A percentile compares a stretch with the other conserved stretches of the same genome.
Conservation (phyloP, 192 early-diverging fungal species). For the Thoreauomyces humboldtii region DNA sequence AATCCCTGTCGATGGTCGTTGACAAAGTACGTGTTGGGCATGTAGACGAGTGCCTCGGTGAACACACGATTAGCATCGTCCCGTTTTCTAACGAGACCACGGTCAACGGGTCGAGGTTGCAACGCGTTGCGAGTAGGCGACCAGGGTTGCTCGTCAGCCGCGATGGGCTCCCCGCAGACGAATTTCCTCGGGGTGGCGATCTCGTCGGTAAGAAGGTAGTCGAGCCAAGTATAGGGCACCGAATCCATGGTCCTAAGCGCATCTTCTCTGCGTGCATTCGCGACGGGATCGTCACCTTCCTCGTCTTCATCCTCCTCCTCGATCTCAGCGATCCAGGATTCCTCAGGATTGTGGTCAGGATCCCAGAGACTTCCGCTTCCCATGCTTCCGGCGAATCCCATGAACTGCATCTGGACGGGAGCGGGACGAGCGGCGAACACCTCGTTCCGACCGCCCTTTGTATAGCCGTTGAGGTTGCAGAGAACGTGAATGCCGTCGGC, state of each 20-base stretch:
- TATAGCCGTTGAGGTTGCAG: constrained; percentile 94
- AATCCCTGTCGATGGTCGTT: constrained; percentile 94
- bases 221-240: constrained; percentile 36
- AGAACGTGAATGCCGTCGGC: constrained; percentile 83
- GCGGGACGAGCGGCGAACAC: constrained; percentile 88
- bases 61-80: constrained; percentile 54
- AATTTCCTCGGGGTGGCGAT: constrained; percentile 39
- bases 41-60: constrained; percentile 85
- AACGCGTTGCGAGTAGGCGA: constrained; percentile 37
- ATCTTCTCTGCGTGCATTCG: not conserved
- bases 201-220: constrained; percentile 50
- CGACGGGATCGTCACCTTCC: not conserved
- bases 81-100: constrained; percentile 41
- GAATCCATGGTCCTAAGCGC: constrained; percentile 10
- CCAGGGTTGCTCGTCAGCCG: constrained; percentile 16
- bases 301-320: not conserved
- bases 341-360: constrained; percentile 19
- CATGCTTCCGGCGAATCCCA: constrained; percentile 93
- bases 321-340: not conserved
- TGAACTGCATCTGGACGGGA: constrained; percentile 85
- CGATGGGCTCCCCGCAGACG: constrained; percentile 37
- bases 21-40: constrained; percentile 92
- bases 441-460: constrained; percentile 93
- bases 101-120: constrained; percentile 31
- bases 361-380: constrained; percentile 60